Base-by-base conservation (phyloP, 2,329 filamentous ascomycete species). In the Arthrobotrys pseudoclavata region DNA sequence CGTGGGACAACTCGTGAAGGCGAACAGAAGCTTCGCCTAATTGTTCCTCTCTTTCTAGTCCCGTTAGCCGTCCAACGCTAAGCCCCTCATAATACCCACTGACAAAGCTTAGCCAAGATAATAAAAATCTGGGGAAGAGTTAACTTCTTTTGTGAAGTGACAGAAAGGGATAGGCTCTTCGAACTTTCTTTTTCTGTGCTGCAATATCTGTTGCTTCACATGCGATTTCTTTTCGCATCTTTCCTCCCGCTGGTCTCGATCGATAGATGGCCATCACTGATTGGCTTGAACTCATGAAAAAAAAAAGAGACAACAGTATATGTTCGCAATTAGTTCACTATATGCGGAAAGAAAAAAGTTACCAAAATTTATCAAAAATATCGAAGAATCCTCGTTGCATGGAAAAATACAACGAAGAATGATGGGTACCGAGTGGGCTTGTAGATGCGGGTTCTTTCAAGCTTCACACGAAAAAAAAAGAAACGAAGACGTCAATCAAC, bases 51-150 rank as follows among this genome's bases (percentile, higher is more conserved):
- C 62, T 10, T 4, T 4, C 42, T 15, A 57, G 60, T 15, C 53
- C 68, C 60, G 66, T 2, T 67, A 68, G 42, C 62, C 62, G 62
- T 13, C 3, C 13, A 42, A 20, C 18, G 34, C 64, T 37, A 53
- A 57, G 50, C 50, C 37, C 34, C 22, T 26, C 12, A 60, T 15
- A 24, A 61, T 24, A 29, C 42, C 61, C 62, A 67, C 69, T 26
- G 26, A 2, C 6, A 10, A 69, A 63, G 42, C 47, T 61, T 69
- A 47, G 64, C 53, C 48, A 42, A 45, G 34, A 64, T 34, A 15
- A 31, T 37, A 29, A 60, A 20, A 72, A 76, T 69, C 71, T 69
- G 71, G 71, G 71, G 71, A 76, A 76, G 71, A 10, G 42, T 57
- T 48, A 50, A 20, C 26, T 57, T 31, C 40, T 20, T 31, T 69